Percentiles rank a stretch among this genome's conserved stretches.
Conservation (phyloP, 148 eudicot genomes). For the Chenopodium album region DNA sequence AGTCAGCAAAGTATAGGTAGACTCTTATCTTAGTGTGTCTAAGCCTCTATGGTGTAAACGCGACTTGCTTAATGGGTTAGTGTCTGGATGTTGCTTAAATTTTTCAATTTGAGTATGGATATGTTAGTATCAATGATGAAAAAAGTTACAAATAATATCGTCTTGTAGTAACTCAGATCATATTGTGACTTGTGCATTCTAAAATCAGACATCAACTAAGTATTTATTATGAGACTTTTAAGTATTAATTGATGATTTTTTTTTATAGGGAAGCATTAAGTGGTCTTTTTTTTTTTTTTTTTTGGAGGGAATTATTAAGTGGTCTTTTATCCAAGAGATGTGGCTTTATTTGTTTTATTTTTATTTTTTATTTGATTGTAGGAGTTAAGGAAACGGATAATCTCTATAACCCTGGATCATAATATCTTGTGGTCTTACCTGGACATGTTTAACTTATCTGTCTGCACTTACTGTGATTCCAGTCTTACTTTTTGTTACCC, state of each 20-base stretch:
- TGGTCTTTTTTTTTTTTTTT: too few species aligned
- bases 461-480: neutral
- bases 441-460: neutral
- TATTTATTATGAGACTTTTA: neutral
- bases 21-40: neutral
- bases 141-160: neutral
- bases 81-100: neutral
- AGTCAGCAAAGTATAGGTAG: too few species aligned
- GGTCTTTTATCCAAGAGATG: too few species aligned
- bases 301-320: too few species aligned
- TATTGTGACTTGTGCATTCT: neutral
- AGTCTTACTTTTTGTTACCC: neutral
- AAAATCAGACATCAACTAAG: neutral
- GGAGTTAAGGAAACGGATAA: neutral
- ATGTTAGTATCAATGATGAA: neutral
- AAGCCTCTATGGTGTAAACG: neutral
- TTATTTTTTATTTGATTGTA: too few species aligned
- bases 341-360: too few species aligned
- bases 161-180: neutral
- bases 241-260: too few species aligned
- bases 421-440: slow-evolving; percentile 2
- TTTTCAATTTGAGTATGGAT: neutral
- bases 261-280: too few species aligned
- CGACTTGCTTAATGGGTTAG: neutral
- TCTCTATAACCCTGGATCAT: neutral